Evolutionary conservation across 768 basidiomycete genomes (phyloP).

Genomic region (Boletales sp.): DNA sequence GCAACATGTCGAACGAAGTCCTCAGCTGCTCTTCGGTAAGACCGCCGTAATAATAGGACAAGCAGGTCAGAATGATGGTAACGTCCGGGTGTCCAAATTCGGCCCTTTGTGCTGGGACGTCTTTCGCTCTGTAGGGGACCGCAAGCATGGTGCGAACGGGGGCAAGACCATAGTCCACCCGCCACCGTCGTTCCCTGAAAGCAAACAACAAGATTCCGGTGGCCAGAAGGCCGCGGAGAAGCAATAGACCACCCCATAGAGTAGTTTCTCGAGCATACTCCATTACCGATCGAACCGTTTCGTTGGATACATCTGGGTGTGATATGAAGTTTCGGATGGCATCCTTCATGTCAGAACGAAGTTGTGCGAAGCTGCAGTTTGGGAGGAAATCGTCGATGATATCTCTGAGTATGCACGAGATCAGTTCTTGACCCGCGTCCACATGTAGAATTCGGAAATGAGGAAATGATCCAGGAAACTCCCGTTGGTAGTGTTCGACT

Average conservation of each 20-base stretch:
- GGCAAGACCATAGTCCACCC: constrained; percentile 24
- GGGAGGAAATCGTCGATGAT: constrained; percentile 8
- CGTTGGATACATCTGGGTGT: background rate
- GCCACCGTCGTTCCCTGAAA: constrained; percentile 22
- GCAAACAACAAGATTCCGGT: constrained; percentile 17
- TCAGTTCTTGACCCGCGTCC: constrained; percentile 2
- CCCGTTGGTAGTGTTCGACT: background rate
- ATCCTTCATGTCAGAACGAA: background rate
- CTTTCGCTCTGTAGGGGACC: constrained; percentile 28
- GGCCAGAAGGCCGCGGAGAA: constrained; percentile 23
- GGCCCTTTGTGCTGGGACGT: constrained; percentile 20
- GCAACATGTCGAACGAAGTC: constrained; percentile 12
- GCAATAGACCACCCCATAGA: constrained; percentile 13
- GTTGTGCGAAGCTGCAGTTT: constrained; percentile 3
- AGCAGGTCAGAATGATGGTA: constrained; percentile 7
- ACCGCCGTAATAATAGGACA: constrained; percentile 24
- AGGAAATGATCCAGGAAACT: constrained; percentile 1
- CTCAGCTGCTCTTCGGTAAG: constrained; percentile 14
- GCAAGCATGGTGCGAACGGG: constrained; percentile 17
- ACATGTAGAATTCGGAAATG: constrained; percentile 8
- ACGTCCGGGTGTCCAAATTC: constrained; percentile 29
- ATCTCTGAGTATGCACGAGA: constrained; percentile 3
- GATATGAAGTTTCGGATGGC: constrained; percentile 11
- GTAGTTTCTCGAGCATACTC: background rate
- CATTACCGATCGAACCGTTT: background rate